Evolutionary conservation across 495 filamentous ascomycete species (phyloP).

Genomic region (Penicillium ucsense): DNA sequence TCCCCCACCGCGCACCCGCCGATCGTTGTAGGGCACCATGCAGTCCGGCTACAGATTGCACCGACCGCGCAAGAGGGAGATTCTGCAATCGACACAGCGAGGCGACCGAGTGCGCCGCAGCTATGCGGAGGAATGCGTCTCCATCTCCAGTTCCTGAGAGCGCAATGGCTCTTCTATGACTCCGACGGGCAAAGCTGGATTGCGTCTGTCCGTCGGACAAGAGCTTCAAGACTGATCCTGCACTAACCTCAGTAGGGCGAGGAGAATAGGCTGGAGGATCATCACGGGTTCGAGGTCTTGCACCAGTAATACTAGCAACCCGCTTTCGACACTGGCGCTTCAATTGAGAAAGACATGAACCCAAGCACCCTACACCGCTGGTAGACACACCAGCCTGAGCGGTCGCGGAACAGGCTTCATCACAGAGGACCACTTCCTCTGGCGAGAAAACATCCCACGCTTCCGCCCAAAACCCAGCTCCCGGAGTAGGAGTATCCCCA

Average conservation of each 20-base stretch:
- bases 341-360: too few relatives aligned
- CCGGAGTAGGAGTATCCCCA: conserved; percentile 79
- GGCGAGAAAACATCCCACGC: conserved; percentile 48
- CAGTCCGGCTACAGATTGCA: conserved; percentile 55
- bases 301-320: too few relatives aligned
- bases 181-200: background rate
- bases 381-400: too few relatives aligned
- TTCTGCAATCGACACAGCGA: conserved; percentile 58
- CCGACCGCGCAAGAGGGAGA: conserved; percentile 34
- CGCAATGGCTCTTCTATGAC: conserved; percentile 44
- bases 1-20: conserved; percentile 66
- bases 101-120: conserved; percentile 61
- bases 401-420: too few relatives aligned
- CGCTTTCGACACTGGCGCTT: too few relatives aligned
- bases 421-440: background rate
- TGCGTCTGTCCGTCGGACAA: background rate
- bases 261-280: conserved; percentile 2
- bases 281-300: background rate
- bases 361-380: too few relatives aligned
- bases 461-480: conserved; percentile 87
- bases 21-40: conserved; percentile 66
- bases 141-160: conserved; percentile 85
- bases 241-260: background rate
- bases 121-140: conserved; percentile 71
- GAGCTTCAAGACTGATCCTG: background rate